Evolutionary conservation across 2,329 filamentous ascomycete genomes (phyloP), one percentile per base, ranked within the genome.

Genomic region (Lecanicillium sp.): DNA sequence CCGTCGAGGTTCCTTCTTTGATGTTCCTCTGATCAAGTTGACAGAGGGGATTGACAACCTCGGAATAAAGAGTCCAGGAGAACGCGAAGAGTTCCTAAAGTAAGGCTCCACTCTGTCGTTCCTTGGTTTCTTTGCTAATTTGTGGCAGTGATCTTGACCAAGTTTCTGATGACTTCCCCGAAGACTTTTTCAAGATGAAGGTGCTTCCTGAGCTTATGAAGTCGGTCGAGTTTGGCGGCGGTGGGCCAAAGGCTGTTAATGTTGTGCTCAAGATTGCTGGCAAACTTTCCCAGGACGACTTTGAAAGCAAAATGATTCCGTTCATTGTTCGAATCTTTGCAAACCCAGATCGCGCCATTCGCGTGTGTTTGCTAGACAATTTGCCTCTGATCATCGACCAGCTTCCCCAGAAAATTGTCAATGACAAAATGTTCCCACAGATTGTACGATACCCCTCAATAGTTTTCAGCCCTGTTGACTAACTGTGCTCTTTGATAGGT

Each of bases 101-200:
- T 72, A 48, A 37, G 58, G 53, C n/a, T 5, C 4, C 16, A 7
- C 13, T 2, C 3, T 3, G 25, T 20, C 3, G 78, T 9, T 9
- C 12, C 8, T 8, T 17, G 6, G 7, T 37, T 25, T 41, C 25
- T 31, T 43, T 44, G 45, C 55, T 65, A 34, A 49, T 45, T 6
- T 2, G 4, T 69, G 48, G 11, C 30, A 73, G 70, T 39, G 86
- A 94, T 52, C 74, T 98, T 5, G 87, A 94, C 48, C 73, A 84
- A 43, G 72, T 95, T 5, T 83, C 87, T 0, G 87, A 95, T 48
- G 89, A 98, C 58, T 95, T 96, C 45, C 92, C 92, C 0, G 90
- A 95, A 55, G 92, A 96, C 43, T 98, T 95, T 59, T 95, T 96
- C 70, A 94, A 94, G 57, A 85, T 94, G 73, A 98, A 96, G 55